Evolutionary conservation across 768 basidiomycete genomes (phyloP).

Genomic region (Nevesoporus exiguus): DNA sequence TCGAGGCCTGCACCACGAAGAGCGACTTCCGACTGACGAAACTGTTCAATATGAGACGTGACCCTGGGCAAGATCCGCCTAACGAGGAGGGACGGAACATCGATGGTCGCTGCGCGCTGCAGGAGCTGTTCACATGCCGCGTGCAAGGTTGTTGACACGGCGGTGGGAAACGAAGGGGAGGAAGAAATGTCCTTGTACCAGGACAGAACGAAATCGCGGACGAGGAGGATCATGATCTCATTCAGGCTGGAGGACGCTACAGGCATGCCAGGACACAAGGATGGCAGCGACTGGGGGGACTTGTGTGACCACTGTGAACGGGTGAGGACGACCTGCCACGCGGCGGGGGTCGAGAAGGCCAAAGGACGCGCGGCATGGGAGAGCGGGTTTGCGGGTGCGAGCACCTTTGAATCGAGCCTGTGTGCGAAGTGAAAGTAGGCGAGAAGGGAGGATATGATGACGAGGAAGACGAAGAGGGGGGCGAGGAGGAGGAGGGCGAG

Average conservation of each 20-base stretch:
- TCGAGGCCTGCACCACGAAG: conserved; percentile 80
- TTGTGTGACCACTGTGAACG: conserved; percentile 88
- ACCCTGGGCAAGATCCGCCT: conserved; percentile 85
- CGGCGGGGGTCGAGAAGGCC: conserved; percentile 87
- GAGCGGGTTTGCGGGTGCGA: conserved; percentile 37
- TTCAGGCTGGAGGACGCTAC: conserved; percentile 71
- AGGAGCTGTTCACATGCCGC: conserved; percentile 57
- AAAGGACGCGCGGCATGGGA: conserved; percentile 65
- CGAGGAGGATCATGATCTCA: conserved; percentile 74
- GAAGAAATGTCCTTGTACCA: conserved; percentile 90
- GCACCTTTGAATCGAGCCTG: conserved; percentile 48
- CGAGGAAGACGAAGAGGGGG: conserved; percentile 51
- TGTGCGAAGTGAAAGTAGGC: conserved; percentile 56
- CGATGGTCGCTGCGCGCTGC: conserved; percentile 53
- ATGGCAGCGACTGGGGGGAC: conserved; percentile 61
- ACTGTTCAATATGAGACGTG: conserved; percentile 86
- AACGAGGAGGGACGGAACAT: conserved; percentile 73
- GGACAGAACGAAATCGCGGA: conserved; percentile 80
- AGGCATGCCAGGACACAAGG: conserved; percentile 61
- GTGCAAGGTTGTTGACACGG: conserved; percentile 75
- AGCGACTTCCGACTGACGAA: conserved; percentile 84
- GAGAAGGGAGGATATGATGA: conserved; percentile 49
- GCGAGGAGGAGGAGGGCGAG: conserved; percentile 59
- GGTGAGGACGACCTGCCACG: conserved; percentile 88
- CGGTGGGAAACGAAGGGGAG: conserved; percentile 84